Evolutionary conservation across 1,139 yeast species (phyloP).

Genomic region (Cylindricascospora bacillispora): DNA sequence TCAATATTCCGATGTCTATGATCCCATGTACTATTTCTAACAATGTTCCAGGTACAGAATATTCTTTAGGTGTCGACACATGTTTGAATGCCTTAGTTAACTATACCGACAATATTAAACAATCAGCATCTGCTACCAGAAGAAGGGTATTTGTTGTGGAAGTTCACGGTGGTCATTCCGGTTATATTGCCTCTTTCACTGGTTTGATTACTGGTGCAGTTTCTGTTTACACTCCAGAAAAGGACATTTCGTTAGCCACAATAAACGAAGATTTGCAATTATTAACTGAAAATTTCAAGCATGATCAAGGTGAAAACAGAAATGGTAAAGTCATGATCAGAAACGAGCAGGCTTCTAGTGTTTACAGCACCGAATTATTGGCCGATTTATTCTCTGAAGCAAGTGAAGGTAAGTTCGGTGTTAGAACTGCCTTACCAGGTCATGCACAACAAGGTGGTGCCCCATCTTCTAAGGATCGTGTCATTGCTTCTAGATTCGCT

Average conservation of each 20-base stretch:
- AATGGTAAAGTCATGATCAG: constrained; percentile 77
- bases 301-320: constrained; percentile 49
- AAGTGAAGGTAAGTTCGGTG: constrained; percentile 65
- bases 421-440: constrained; percentile 94
- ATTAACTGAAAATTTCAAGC: constrained; percentile 42
- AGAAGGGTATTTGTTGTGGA: constrained; percentile 69
- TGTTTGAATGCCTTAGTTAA: constrained; percentile 63
- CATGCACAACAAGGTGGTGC: constrained; percentile 97
- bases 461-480: constrained; percentile 92
- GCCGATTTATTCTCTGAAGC: constrained; percentile 76
- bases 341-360: constrained; percentile 74
- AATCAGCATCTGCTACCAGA: constrained; percentile 67
- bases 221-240: constrained; percentile 67
- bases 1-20: constrained; percentile 65
- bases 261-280: constrained; percentile 50
- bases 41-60: constrained; percentile 77
- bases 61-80: constrained; percentile 67
- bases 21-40: constrained; percentile 78
- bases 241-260: constrained; percentile 44
- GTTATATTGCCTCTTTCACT: constrained; percentile 60
- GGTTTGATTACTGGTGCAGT: constrained; percentile 64
- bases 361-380: constrained; percentile 67
- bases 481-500: constrained; percentile 82
- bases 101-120: constrained; percentile 70
- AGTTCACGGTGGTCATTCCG: constrained; percentile 82